Base-by-base conservation (phyloP, 2,329 filamentous ascomycete species). In the Curvularia sp. region DNA sequence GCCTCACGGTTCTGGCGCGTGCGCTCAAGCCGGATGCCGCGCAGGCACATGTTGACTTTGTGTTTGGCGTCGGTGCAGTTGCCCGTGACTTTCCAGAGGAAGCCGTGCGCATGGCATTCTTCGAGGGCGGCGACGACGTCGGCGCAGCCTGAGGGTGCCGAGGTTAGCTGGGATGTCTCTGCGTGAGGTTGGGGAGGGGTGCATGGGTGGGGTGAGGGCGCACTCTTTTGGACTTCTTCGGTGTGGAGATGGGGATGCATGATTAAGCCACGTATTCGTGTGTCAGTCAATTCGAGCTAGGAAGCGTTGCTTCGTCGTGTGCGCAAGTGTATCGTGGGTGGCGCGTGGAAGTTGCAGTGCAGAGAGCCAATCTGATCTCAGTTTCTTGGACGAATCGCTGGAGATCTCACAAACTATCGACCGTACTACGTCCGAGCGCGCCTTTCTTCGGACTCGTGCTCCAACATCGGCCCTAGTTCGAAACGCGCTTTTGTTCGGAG, bases 221-320 rank as follows among this genome's bases (percentile, higher is more conserved):
- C 85, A 97, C 94, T 93, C 68, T 86, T 84, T 49, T 75, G 73
- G 70, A 96, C 96, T 75, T 97, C 89, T 77, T 95, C 92, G 28
- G 92, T 97, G 76, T 98, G 93, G 2, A 99, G 83, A 81, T 97
- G 94, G 54, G 95, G 96, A 91, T 99, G 95, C 95, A 99, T 99
- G 20, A 26, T 54, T 31, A 13, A 6, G 44, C 70, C 86, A 76
- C 57, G 47, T 59, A 22, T 50, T 24, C 9, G 12, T 35, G 33
- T 35, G 5, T 35, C 33, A 35, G 33, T 38, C 15, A 18, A 38
- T 18, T 38, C 35, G 35, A 38, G 35, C 5, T 38, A 43, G 51
- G 30, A 39, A 24, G 48, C 30, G 13, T n/a, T 15, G 39, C 3
- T 42, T 47, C 41, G 18, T 18, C 18, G 60, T 60, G 60, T 24